phyloP scores from a whole-genome alignment of 1,139 yeast genomes.

The Sugiyamaella xylanicola region DNA sequence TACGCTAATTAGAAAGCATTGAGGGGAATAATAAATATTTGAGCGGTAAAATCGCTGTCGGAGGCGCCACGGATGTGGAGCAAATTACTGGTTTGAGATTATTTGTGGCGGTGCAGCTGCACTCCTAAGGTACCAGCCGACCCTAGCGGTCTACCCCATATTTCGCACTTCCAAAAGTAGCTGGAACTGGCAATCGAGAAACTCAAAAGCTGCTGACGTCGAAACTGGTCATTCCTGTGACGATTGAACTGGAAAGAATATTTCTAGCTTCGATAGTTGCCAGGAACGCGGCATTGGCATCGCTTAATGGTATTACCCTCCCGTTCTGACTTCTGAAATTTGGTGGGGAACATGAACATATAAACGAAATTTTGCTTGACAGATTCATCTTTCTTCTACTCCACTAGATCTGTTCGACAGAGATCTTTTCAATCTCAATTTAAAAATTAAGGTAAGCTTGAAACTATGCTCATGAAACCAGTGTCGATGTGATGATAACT shows the following conservation, averaged over 20 bases:
- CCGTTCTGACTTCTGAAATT: too few species aligned
- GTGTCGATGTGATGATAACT: conserved; percentile 10
- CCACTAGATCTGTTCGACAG: too few species aligned
- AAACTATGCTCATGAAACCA: conserved; percentile 19
- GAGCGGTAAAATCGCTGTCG: background rate
- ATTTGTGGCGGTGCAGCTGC: background rate
- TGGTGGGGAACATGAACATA: background rate
- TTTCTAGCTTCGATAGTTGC: too few species aligned
- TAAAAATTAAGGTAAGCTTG: conserved; percentile 1
- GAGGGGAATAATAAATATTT: too few species aligned
- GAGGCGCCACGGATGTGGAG: background rate
- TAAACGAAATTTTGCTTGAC: background rate
- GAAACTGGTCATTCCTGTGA: too few species aligned
- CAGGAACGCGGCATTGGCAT: too few species aligned
- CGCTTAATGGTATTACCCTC: too few species aligned
- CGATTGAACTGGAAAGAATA: too few species aligned
- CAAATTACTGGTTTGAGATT: background rate
- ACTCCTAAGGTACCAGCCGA: background rate
- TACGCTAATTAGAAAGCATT: too few species aligned
- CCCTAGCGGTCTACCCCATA: background rate
- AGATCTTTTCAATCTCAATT: background rate
- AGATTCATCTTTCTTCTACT: background rate
- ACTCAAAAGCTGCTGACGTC: too few species aligned
- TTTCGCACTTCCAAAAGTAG: too few species aligned
- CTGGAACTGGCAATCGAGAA: too few species aligned